Conservation (phyloP, 2,329 filamentous ascomycete genomes). For the Metarhizium brunneum region DNA sequence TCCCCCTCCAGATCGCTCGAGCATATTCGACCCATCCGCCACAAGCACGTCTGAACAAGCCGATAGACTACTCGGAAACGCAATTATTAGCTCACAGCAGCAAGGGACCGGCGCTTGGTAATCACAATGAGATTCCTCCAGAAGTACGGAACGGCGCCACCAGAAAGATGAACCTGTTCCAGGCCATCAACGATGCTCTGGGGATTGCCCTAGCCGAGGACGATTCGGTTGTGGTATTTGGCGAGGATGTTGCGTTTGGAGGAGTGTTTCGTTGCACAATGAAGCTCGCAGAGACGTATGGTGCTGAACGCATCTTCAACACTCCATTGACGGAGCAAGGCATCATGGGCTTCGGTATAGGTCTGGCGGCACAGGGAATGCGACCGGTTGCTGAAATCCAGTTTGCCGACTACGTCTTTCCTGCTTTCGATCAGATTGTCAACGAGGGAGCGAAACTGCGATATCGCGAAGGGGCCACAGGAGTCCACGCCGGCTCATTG, state of each 20-base stretch:
- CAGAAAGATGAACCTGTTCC: conserved; percentile 86
- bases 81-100: conserved; percentile 74
- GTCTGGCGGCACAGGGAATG: conserved; percentile 83
- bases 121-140: conserved; percentile 60
- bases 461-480: conserved; percentile 57
- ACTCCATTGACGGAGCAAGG: conserved; percentile 91
- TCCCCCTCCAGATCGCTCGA: conserved; percentile 13
- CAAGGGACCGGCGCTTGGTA: conserved; percentile 50
- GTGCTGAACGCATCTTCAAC: conserved; percentile 86
- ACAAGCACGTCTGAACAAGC: conserved; percentile 66
- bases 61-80: conserved; percentile 78
- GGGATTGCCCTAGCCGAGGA: conserved; percentile 74
- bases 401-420: conserved; percentile 90
- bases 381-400: conserved; percentile 90
- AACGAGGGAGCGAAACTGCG: conserved; percentile 87
- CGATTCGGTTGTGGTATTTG: conserved; percentile 82
- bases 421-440: conserved; percentile 87
- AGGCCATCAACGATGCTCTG: conserved; percentile 85
- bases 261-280: conserved; percentile 94
- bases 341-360: conserved; percentile 88
- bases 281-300: conserved; percentile 81
- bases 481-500: conserved; percentile 61
- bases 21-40: conserved; percentile 48
- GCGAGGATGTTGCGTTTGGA: conserved; percentile 94
- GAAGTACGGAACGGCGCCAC: conserved; percentile 60